phyloP scores from a whole-genome alignment of 305 asterid genomes.

The Rubia balearica region DNA sequence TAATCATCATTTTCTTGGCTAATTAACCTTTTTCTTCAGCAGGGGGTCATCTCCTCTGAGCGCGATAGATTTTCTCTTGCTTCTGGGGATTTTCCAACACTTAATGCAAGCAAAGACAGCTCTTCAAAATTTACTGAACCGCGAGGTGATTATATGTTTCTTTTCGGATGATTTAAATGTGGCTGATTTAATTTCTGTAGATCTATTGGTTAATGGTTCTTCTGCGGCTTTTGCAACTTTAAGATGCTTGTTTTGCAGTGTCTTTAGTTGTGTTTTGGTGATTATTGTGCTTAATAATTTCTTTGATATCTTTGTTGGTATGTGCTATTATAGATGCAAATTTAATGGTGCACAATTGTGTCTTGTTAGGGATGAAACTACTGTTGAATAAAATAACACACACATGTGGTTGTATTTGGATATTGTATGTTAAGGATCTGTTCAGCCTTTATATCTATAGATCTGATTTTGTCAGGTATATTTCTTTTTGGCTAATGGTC shows the following conservation, averaged over 20 bases:
- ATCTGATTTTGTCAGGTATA: not conserved
- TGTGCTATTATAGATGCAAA: not conserved
- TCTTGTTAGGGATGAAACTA: not conserved
- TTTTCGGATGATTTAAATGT: not conserved
- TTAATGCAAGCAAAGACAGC: slow-evolving; percentile 64
- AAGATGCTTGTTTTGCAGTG: not conserved
- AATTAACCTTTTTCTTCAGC: slow-evolving; percentile 24
- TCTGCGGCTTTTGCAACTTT: not conserved
- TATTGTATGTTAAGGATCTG: no score
- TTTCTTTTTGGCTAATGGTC: not conserved
- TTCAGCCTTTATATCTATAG: not conserved
- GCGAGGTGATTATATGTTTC: slow-evolving; percentile 44
- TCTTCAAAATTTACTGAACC: slow-evolving; percentile 44
- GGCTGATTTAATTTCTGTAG: not conserved
- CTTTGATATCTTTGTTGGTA: not conserved
- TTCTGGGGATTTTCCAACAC: slow-evolving; percentile 95
- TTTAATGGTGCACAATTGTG: not conserved
- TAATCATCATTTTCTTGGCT: slow-evolving; percentile 3
- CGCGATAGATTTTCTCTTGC: slow-evolving; percentile 77
- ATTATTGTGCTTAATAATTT: not conserved
- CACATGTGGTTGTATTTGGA: no score
- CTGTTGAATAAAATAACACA: not conserved
- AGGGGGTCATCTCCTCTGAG: slow-evolving; percentile 65
- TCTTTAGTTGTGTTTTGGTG: not conserved
- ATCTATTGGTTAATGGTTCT: not conserved